Evolutionary conservation across 352 stramenopile genomes (phyloP).

Genomic region (Phytophthora multivora): DNA sequence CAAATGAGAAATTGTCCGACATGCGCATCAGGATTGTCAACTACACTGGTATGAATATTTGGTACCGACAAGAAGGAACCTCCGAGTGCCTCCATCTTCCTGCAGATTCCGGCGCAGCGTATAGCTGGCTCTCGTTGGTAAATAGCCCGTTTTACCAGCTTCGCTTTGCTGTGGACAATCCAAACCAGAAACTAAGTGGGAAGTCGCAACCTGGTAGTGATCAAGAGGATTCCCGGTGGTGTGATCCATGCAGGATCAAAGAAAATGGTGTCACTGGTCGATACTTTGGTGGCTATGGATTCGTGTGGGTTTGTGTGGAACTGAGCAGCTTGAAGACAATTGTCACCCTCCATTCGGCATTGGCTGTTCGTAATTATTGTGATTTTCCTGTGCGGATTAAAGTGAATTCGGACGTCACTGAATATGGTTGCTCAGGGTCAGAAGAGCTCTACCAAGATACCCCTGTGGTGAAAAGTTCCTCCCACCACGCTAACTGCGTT

Average conservation of each 20-base stretch:
- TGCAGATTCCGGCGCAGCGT: constrained; percentile 37
- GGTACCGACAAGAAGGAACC: constrained; percentile 73
- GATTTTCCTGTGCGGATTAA: constrained; percentile 43
- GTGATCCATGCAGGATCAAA: constrained; percentile 69
- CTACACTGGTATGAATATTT: constrained; percentile 42
- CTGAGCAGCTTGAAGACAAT: constrained; percentile 58
- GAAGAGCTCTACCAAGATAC: constrained; percentile 15
- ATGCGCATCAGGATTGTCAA: constrained; percentile 74
- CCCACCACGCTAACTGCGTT: constrained; percentile 35
- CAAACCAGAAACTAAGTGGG: background rate
- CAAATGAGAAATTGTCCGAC: constrained; percentile 41
- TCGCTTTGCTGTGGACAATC: constrained; percentile 53
- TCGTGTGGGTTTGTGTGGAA: constrained; percentile 74
- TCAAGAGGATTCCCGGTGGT: constrained; percentile 45
- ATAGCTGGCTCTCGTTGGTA: constrained; percentile 76
- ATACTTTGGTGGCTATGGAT: constrained; percentile 54
- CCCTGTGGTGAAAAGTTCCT: background rate
- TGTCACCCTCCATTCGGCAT: constrained; percentile 57
- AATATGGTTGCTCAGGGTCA: constrained; percentile 13
- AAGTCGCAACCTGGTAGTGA: constrained; percentile 1
- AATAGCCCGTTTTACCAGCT: constrained; percentile 54
- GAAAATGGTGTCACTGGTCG: constrained; percentile 62
- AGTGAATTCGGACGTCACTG: constrained; percentile 26
- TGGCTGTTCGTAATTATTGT: constrained; percentile 54
- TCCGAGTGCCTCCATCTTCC: constrained; percentile 52